A percentile compares a stretch with the other conserved stretches of the same genome.
phyloP scores from a whole-genome alignment of 495 filamentous ascomycete species.

The Trypethelium eluteriae region DNA sequence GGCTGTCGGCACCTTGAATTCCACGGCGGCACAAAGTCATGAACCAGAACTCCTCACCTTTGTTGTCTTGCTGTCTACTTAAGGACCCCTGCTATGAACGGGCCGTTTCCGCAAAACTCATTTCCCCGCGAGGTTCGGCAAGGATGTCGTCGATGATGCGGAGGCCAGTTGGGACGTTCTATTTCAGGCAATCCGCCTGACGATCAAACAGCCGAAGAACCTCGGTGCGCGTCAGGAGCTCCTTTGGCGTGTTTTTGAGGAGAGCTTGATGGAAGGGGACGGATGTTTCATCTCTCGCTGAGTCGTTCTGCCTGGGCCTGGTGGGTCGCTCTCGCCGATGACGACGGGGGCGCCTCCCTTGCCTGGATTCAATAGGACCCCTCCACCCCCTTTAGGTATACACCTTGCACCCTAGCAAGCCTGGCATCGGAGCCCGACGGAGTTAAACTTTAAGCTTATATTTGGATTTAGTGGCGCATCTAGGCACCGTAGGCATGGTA shows the following conservation, averaged over 20 bases:
- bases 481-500: no score
- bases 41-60: no score
- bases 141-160: background rate
- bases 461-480: no score
- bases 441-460: no score
- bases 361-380: no score
- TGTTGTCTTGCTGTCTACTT: background rate
- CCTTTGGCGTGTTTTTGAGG: background rate
- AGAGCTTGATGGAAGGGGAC: background rate
- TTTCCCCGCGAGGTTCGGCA: background rate
- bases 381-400: no score
- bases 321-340: no score
- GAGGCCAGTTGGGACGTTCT: background rate
- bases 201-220: background rate
- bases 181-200: background rate
- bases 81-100: background rate
- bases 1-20: background rate
- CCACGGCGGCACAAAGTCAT: background rate
- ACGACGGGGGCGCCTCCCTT: no score
- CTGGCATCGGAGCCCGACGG: no score
- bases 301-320: no score
- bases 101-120: background rate
- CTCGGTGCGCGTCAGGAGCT: background rate
- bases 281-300: background rate
- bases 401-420: no score